Evolutionary conservation across 2,329 filamentous ascomycete genomes (phyloP), one percentile per base, ranked within the genome.

Genomic region (Colletotrichum lupini): DNA sequence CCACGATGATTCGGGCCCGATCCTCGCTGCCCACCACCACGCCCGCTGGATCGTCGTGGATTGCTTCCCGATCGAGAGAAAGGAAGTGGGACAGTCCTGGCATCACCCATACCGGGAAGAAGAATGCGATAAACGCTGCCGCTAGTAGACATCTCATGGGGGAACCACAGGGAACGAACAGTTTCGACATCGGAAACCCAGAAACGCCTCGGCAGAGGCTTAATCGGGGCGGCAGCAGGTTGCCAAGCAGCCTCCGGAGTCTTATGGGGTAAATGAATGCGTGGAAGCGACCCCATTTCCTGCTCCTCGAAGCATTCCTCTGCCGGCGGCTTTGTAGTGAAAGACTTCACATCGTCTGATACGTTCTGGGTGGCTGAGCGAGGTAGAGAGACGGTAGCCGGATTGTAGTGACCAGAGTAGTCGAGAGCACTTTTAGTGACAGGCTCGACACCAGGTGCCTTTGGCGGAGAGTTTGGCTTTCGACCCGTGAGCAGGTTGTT

Each of bases 261-360:
- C 69, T 87, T 87, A 59, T 87, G 85, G 8, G 93, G 93, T n/a
- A 95, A 83, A 67, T 88, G 89, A 28, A 95, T 90, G 26, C 89
- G 87, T 0, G 93, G 93, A n/a, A 94, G 83, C 8, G 93, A 95
- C 4, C 93, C 93, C 85, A 93, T 93, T 80, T 95, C 93, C 78
- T 94, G 92, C 78, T 95, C 92, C 79, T 94, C 93, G 76, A 95
- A 95, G 76, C 94, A 94, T 74, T 94, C 92, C 75, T 95, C 93
- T 6, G 93, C 92, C 83, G 94, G 92, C 60, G 91, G 90, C 78
- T 92, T 93, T 4, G 91, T 91, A 19, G 86, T 86, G 24, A 88
- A 80, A 35, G 86, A 85, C 63, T 63, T 72, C 19, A 53, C 53
- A 16, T 74, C 68, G 16, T 72, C 72, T 30, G 63, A 46, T 1